Evolutionary conservation across 2,329 filamentous ascomycete species (phyloP).

Genomic region (Ophiostoma quercus): DNA sequence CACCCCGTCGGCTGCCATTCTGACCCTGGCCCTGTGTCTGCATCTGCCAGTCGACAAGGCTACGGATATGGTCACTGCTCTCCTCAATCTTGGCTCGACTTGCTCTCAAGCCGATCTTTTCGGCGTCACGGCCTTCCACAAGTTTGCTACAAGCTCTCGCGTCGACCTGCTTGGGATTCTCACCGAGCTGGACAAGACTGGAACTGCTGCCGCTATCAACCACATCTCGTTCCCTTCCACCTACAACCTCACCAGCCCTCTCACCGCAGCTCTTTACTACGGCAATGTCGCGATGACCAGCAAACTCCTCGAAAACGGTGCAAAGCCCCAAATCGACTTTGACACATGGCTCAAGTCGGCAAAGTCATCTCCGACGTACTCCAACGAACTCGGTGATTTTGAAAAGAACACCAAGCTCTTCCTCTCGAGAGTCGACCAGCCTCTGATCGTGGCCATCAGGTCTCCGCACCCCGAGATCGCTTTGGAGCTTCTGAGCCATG

Average conservation of each 20-base stretch:
- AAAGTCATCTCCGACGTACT: slow-evolving; percentile 40
- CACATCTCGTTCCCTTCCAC: neutral
- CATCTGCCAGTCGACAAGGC: slow-evolving; percentile 59
- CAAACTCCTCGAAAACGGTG: neutral
- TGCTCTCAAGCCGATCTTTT: slow-evolving; percentile 65
- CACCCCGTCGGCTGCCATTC: slow-evolving; percentile 53
- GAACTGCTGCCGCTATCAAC: neutral
- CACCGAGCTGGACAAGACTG: neutral
- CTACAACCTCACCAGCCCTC: neutral
- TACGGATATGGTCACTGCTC: slow-evolving; percentile 56
- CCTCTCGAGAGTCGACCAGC: slow-evolving; percentile 51
- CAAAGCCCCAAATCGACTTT: slow-evolving; percentile 50
- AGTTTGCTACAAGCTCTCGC: slow-evolving; percentile 51
- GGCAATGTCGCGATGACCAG: neutral
- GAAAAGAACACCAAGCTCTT: slow-evolving; percentile 50
- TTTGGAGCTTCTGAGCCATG: slow-evolving; percentile 54
- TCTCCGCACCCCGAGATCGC: slow-evolving; percentile 46
- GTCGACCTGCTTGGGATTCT: slow-evolving; percentile 33
- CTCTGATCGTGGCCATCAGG: slow-evolving; percentile 58
- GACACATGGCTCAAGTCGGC: slow-evolving; percentile 58
- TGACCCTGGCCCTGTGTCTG: slow-evolving; percentile 65
- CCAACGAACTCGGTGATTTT: slow-evolving; percentile 36
- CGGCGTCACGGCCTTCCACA: slow-evolving; percentile 61
- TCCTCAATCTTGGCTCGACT: slow-evolving; percentile 67
- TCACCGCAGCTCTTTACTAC: neutral